A percentile compares a stretch with the other conserved stretches of the same genome.
phyloP scores from a whole-genome alignment of 2,329 filamentous ascomycete genomes.

The Akanthomyces lecanii region DNA sequence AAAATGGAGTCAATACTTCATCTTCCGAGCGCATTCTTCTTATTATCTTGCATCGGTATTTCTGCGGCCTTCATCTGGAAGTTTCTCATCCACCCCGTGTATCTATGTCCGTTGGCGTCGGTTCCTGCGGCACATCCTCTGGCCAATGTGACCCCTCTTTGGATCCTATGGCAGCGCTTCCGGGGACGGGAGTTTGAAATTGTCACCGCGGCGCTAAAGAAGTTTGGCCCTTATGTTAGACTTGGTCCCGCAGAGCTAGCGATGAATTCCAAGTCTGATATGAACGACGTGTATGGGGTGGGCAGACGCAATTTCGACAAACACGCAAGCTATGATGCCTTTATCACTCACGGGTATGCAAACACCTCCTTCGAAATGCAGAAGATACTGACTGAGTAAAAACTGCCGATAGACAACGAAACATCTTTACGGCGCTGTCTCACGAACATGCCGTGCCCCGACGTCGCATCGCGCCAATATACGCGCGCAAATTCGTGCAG shows the following conservation, averaged over 20 bases:
- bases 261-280: background rate
- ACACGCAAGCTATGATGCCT: background rate
- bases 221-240: background rate
- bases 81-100: background rate
- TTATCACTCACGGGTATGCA: background rate
- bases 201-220: background rate
- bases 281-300: background rate
- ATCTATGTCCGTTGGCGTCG: background rate
- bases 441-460: background rate
- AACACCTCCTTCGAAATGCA: background rate
- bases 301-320: background rate
- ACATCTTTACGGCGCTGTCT: background rate
- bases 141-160: background rate
- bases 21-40: background rate
- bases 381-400: background rate
- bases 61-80: background rate
- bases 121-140: background rate
- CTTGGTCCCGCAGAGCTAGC: background rate
- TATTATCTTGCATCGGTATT: background rate
- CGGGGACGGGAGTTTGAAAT: background rate
- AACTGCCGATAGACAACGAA: background rate
- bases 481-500: background rate
- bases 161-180: conserved; percentile 2
- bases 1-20: background rate
- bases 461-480: background rate